phyloP scores from a whole-genome alignment of 2,329 filamentous ascomycete genomes.

The Ceratocystis smalleyi region DNA sequence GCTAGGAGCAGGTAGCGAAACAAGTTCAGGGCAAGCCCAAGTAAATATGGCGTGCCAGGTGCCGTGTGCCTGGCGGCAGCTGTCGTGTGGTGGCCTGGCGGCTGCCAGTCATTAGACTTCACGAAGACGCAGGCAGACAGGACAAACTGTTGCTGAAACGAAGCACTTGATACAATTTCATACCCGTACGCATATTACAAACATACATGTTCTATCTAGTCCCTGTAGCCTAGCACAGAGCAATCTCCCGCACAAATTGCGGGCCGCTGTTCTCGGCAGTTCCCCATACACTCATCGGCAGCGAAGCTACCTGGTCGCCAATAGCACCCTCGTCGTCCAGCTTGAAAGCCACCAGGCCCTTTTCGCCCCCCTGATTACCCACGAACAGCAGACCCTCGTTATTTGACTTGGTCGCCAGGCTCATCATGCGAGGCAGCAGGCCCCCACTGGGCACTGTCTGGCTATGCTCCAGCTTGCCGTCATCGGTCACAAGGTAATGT shows the following conservation, averaged over 20 bases:
- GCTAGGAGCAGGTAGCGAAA: neutral
- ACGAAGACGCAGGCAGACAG: neutral
- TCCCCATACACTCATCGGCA: slow-evolving; percentile 12
- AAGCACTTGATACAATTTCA: neutral
- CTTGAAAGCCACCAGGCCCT: slow-evolving; percentile 28
- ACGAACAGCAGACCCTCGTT: slow-evolving; percentile 28
- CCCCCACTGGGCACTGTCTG: slow-evolving; percentile 26
- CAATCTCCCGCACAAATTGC: slow-evolving; percentile 14
- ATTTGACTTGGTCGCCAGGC: slow-evolving; percentile 21
- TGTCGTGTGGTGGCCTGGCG: neutral
- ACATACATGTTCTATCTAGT: neutral
- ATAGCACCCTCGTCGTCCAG: slow-evolving; percentile 24
- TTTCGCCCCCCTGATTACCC: slow-evolving; percentile 31
- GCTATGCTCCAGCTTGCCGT: slow-evolving; percentile 23
- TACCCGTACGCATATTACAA: neutral
- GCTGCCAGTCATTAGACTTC: neutral
- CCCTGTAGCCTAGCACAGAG: neutral
- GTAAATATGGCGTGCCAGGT: neutral
- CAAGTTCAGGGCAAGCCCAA: neutral
- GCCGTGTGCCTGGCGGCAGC: neutral
- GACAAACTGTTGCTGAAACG: neutral
- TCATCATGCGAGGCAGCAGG: slow-evolving; percentile 32
- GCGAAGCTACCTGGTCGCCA: slow-evolving; percentile 10
- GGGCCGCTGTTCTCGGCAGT: slow-evolving; percentile 3
- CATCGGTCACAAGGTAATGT: slow-evolving; percentile 28